These are phyloP conservation scores for Prunus davidiana DNA, from an alignment of 306 rosid species.

Conservation along the genomic window DNA sequence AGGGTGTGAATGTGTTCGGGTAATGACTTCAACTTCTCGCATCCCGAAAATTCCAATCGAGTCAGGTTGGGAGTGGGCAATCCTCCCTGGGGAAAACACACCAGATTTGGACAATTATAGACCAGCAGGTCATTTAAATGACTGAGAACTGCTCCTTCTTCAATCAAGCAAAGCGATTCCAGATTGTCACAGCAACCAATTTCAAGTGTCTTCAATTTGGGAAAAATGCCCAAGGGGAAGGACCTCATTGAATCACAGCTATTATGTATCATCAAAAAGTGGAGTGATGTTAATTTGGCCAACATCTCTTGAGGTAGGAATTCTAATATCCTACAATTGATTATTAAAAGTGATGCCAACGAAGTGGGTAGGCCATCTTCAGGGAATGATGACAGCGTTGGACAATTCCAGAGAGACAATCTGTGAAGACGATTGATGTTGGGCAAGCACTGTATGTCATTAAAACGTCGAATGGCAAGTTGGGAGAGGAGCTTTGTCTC, in stretches of 20 bases:
- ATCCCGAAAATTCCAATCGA: rapidly evolving
- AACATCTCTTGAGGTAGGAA: background rate
- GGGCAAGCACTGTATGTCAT: background rate
- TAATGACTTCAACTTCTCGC: background rate
- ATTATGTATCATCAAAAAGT: rapidly evolving
- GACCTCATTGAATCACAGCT: background rate
- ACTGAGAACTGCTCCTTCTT: background rate
- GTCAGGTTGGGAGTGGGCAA: slow-evolving; percentile 21
- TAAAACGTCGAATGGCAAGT: rapidly evolving
- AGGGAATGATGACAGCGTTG: background rate
- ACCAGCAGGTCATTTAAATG: rapidly evolving
- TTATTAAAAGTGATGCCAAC: rapidly evolving
- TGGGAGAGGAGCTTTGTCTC: background rate
- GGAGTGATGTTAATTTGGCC: background rate
- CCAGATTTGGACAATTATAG: slow-evolving; percentile 26
- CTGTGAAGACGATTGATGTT: background rate
- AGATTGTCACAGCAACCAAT: rapidly evolving
- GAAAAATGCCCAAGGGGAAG: background rate
- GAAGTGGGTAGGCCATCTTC: background rate
- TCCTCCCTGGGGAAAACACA: slow-evolving; percentile 31
- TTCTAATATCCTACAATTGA: background rate
- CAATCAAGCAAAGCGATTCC: slow-evolving; percentile 20
- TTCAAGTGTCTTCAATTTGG: rapidly evolving
- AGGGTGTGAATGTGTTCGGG: background rate
- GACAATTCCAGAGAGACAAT: rapidly evolving